A percentile compares a stretch with the other conserved stretches of the same genome.
phyloP scores from a whole-genome alignment of 2,329 filamentous ascomycete genomes.

The Colletotrichum liaoningense region DNA sequence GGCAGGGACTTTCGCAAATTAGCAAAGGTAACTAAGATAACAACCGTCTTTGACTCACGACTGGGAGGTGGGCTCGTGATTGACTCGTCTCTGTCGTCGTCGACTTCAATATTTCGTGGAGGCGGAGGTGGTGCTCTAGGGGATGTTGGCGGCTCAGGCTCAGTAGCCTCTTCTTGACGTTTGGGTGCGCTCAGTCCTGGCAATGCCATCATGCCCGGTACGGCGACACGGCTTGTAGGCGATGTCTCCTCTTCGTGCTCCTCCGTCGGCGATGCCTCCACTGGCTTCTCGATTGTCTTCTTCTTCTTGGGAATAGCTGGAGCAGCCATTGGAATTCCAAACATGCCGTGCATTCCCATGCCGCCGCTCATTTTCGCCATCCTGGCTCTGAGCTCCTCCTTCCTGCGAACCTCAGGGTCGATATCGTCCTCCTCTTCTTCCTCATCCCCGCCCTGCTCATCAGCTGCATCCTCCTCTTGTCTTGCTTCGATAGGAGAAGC shows the following conservation, averaged over 20 bases:
- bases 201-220: constrained; percentile 71
- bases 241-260: constrained; percentile 57
- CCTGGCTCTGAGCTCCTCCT: constrained; percentile 88
- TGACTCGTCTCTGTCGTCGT: constrained; percentile 46
- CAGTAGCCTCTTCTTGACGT: constrained; percentile 61
- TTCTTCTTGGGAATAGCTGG: constrained; percentile 66
- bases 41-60: constrained; percentile 18
- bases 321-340: constrained; percentile 76
- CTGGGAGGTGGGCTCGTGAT: constrained; percentile 25
- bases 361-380: constrained; percentile 99
- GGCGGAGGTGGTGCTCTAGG: constrained; percentile 52
- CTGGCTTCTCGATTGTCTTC: constrained; percentile 55
- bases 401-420: constrained; percentile 86
- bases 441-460: constrained; percentile 72
- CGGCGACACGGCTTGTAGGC: constrained; percentile 59
- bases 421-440: constrained; percentile 87
- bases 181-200: constrained; percentile 77
- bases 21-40: constrained; percentile 43
- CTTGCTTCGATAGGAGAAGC: constrained; percentile 47
- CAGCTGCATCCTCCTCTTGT: constrained; percentile 55
- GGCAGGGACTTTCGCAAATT: constrained; percentile 45
- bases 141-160: constrained; percentile 54
- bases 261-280: constrained; percentile 47
- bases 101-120: constrained; percentile 63
- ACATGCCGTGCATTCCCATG: constrained; percentile 97